These are phyloP conservation scores for Bassia scoparia DNA, from an alignment of 148 eudicot genomes.

Conservation along the genomic window DNA sequence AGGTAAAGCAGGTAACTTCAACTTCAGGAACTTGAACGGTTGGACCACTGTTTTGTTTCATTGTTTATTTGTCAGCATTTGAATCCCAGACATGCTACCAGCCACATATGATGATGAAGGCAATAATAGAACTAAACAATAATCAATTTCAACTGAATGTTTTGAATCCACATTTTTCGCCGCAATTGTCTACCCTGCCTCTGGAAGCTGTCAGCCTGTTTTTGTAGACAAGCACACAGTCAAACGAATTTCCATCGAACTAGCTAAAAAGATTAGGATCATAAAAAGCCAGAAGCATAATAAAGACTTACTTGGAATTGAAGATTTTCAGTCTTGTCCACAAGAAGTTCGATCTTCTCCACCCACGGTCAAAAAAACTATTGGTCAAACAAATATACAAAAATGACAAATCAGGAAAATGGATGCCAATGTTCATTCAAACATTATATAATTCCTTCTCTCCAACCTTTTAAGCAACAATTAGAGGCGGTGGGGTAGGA, in stretches of 20 bases:
- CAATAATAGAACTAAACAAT: slow-evolving; percentile 57
- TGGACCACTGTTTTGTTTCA: slow-evolving; percentile 3
- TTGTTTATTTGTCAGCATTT: slow-evolving; percentile 41
- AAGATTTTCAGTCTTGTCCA: slow-evolving; percentile 95
- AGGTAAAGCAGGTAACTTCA: neutral
- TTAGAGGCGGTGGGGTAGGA: neutral
- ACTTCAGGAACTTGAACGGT: neutral
- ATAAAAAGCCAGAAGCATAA: neutral
- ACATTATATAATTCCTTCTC: neutral
- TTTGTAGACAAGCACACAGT: neutral
- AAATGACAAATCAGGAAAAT: neutral
- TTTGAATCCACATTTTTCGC: slow-evolving; percentile 93
- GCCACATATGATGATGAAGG: slow-evolving; percentile 67
- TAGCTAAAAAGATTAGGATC: neutral
- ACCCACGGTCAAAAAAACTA: slow-evolving; percentile 99
- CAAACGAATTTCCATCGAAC: neutral
- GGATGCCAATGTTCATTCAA: neutral
- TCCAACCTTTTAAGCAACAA: neutral
- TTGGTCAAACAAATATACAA: neutral
- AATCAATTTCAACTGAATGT: slow-evolving; percentile 73
- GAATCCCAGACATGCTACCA: slow-evolving; percentile 63
- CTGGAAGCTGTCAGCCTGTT: slow-evolving; percentile 92
- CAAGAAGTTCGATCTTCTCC: slow-evolving; percentile 92
- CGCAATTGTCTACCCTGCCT: slow-evolving; percentile 93
- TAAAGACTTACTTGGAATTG: slow-evolving; percentile 71